These are phyloP conservation scores for Balansia obtecta DNA, from an alignment of 2,329 filamentous ascomycete genomes.

Conservation along the genomic window DNA sequence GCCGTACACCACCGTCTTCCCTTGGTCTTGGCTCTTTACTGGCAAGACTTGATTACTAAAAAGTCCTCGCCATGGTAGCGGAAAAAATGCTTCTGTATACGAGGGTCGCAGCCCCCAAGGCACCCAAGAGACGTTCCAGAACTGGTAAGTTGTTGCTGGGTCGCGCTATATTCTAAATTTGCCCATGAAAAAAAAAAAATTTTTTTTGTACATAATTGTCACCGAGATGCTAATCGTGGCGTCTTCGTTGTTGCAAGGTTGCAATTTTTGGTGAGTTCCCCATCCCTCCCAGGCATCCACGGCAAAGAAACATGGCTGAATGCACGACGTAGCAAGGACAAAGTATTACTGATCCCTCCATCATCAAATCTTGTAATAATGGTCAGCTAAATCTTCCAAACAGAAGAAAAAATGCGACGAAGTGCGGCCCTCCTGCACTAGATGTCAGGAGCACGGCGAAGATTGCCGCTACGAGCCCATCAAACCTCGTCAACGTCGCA, in stretches of 20 bases:
- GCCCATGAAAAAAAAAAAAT: too few relatives aligned
- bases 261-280: slow-evolving; percentile 35
- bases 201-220: neutral
- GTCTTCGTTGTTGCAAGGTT: slow-evolving; percentile 24
- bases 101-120: slow-evolving; percentile 42
- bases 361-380: neutral
- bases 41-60: neutral
- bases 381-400: neutral
- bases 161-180: neutral
- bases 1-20: too few relatives aligned
- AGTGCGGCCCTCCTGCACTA: slow-evolving; percentile 34
- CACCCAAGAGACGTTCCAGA: slow-evolving; percentile 46
- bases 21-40: too few relatives aligned
- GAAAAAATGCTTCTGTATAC: slow-evolving; percentile 43
- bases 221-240: slow-evolving; percentile 6
- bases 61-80: slow-evolving; percentile 10
- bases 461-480: slow-evolving; percentile 39
- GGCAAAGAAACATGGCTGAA: slow-evolving; percentile 2
- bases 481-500: slow-evolving; percentile 26
- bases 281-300: neutral
- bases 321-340: slow-evolving; percentile 34
- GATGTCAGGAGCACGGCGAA: slow-evolving; percentile 35
- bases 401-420: slow-evolving; percentile 50
- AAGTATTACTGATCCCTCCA: slow-evolving; percentile 23
- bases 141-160: slow-evolving; percentile 34